Evolutionary conservation across 2,329 filamentous ascomycete genomes (phyloP), one percentile per base, ranked within the genome.

Genomic region (Pezicula carpinea): DNA sequence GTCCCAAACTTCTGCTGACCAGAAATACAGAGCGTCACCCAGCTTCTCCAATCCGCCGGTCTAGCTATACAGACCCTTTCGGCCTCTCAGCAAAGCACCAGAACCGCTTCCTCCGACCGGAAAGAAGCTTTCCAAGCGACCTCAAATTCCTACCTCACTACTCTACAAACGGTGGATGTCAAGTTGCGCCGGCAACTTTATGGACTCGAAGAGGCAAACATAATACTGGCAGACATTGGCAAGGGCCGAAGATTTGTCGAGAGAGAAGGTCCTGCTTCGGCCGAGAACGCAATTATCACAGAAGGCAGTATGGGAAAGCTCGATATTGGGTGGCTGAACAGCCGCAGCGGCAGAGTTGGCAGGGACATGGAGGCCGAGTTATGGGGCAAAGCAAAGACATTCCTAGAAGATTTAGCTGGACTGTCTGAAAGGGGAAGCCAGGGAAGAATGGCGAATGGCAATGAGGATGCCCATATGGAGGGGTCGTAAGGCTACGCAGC

Each of bases 281-380:
- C 53, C n/a, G 46, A 43, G 18, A 45, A 43, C 7, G 45, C 60
- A 8, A 66, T 65, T 36, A 64, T 46, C 10, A 40, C 38, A 5
- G 55, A 60, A 75, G 33, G 67, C 72, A 47, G 79, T 73, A 18
- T 73, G 72, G 57, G 76, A 2, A 62, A 60, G 15, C 72, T 96
- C 44, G 91, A 96, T 62, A 84, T 95, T 13, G 91, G 91, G 26
- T 92, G 87, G 80, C 68, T 97, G 58, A 97, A 96, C 63, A 91
- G 88, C 59, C 79, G 89, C 48, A 89, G 87, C 51, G 85, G 87
- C 53, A 85, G 85, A 53, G 87, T 95, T 18, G 88, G 88, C 47
- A 80, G 83, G 59, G 85, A 89, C 53, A 93, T 92, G 75, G 89
- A 95, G 62, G 79, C 80, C 2, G 89, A 96, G 68, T 69, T 95